Base-by-base conservation (phyloP, 208 protist genomes). In the Trypanosoma caninum region DNA sequence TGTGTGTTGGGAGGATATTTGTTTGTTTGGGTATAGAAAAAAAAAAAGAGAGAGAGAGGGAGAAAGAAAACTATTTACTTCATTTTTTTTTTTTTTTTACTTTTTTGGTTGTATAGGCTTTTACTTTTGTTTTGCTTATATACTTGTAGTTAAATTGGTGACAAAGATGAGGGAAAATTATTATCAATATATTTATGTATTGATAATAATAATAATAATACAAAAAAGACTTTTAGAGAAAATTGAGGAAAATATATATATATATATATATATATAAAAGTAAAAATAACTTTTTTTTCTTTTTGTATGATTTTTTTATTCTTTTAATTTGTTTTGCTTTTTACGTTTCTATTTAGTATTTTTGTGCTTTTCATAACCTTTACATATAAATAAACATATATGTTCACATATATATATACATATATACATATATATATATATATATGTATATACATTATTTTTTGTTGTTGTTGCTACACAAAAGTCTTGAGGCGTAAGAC, bases 181-280 rank as follows among this genome's bases (percentile, higher is more conserved):
- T n/a, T 31, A 16, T 8, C 30, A 3, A 41, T 23, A 16, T n/a
- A 6, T 30, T 59, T 13, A 30, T 27, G 18, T n/a, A 34, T 34
- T 44, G n/a, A 38, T 54, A 34, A 34, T 48, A 30, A 35, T 16
- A 27, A 53, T 33, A 46, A 41, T 45, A 59, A 11, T 28, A 40
- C 63, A 71, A 59, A 45, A 72, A 60, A 63, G 13, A 47, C 31
- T 46, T 11, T 13, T 8, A 42, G 30, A 37, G 48, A 37, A 27
- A 64, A 62, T 18, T 14, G 50, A 38, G 34, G 7, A 13, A 14
- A 13, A 38, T 38, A 38, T 38, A 38, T 38, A 38, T 13, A 38
- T 13, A 38, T 38, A 38, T 13, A 38, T 38, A 53, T 20, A 3
- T 53, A 54, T 62, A 9, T 42, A 31, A 31, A 45, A 33, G 16